These are phyloP conservation scores for Xylaria sp. DNA, from an alignment of 2,329 filamentous ascomycete species.

Conservation along the genomic window DNA sequence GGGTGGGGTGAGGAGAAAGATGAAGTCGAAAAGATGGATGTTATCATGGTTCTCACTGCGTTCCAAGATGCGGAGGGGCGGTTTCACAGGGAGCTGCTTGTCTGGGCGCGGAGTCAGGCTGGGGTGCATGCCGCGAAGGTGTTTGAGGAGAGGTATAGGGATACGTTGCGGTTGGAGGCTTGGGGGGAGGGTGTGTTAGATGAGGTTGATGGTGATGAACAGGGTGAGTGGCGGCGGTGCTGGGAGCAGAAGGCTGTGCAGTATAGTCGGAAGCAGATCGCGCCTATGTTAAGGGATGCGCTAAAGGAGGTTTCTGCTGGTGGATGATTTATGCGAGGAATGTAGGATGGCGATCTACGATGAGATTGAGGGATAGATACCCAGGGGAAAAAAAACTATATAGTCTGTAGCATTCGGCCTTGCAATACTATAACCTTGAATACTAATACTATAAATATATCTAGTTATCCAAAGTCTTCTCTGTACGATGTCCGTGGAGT, in stretches of 20 bases:
- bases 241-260: constrained; percentile 75
- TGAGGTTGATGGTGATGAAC: constrained; percentile 39
- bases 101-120: constrained; percentile 68
- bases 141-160: constrained; percentile 62
- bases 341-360: neutral
- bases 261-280: constrained; percentile 75
- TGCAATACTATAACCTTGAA: no score
- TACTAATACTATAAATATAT: neutral
- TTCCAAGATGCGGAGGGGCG: constrained; percentile 62
- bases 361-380: neutral
- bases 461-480: neutral
- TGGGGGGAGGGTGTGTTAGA: constrained; percentile 65
- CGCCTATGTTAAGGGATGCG: constrained; percentile 71
- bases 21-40: constrained; percentile 61
- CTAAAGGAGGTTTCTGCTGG: constrained; percentile 51
- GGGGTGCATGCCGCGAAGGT: constrained; percentile 62
- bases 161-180: constrained; percentile 65
- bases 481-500: neutral
- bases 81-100: constrained; percentile 74
- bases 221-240: constrained; percentile 62
- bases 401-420: neutral
- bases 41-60: constrained; percentile 78
- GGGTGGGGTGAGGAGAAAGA: constrained; percentile 29
- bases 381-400: neutral
- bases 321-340: neutral